phyloP scores from a whole-genome alignment of 2,329 filamentous ascomycete genomes.

The Penicillium brevicompactum region DNA sequence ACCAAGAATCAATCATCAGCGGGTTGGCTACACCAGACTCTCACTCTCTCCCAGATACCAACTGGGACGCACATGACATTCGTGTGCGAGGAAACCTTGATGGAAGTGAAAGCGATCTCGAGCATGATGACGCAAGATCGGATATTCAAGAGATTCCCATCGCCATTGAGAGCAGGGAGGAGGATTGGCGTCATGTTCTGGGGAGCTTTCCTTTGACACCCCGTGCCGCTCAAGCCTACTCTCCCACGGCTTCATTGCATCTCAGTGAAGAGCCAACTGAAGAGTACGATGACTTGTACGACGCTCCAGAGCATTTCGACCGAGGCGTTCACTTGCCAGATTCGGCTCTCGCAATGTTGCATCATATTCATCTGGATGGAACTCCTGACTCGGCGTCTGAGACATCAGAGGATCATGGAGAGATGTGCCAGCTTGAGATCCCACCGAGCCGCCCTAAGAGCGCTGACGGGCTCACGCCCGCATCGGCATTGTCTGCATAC shows the following conservation, averaged over 20 bases:
- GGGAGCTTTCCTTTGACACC: slow-evolving; percentile 45
- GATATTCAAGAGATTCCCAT: slow-evolving; percentile 38
- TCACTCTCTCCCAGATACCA: slow-evolving; percentile 56
- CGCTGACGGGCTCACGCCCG: slow-evolving; percentile 49
- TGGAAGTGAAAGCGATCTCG: slow-evolving; percentile 28
- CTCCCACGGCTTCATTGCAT: slow-evolving; percentile 18
- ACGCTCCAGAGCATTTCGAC: slow-evolving; percentile 36
- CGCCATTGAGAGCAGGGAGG: slow-evolving; percentile 40
- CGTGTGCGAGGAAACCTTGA: slow-evolving; percentile 38
- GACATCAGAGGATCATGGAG: slow-evolving; percentile 54
- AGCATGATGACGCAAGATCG: slow-evolving; percentile 25
- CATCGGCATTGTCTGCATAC: slow-evolving; percentile 63
- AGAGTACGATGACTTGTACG: slow-evolving; percentile 17
- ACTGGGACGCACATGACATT: slow-evolving; percentile 58
- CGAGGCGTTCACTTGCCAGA: slow-evolving; percentile 73
- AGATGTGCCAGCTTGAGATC: slow-evolving; percentile 64
- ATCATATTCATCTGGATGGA: slow-evolving; percentile 65
- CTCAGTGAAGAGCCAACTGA: slow-evolving; percentile 21
- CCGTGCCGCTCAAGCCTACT: slow-evolving; percentile 21
- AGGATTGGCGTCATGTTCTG: slow-evolving; percentile 62
- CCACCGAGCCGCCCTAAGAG: slow-evolving; percentile 50
- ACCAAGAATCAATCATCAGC: slow-evolving; percentile 81
- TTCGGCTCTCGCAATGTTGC: slow-evolving; percentile 77
- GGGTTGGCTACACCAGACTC: slow-evolving; percentile 82
- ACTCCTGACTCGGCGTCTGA: slow-evolving; percentile 43